Base-by-base conservation (phyloP, 2,329 filamentous ascomycete genomes). In the Diplodia scrobiculata region DNA sequence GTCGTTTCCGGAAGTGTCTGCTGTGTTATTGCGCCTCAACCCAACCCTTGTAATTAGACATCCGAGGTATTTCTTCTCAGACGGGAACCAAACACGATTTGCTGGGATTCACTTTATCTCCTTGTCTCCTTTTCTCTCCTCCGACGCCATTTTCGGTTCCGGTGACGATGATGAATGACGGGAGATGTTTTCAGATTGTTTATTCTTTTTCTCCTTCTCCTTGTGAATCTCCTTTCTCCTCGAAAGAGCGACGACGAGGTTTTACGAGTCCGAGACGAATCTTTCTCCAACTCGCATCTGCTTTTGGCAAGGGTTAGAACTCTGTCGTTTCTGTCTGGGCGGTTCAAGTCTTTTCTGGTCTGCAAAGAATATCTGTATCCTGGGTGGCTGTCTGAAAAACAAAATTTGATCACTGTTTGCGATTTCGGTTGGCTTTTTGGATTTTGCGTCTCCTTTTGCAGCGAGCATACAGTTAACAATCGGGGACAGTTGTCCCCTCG, bases 21-120 rank as follows among this genome's bases (percentile, higher is more conserved):
- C 51, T 65, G 51, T 55, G 54, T 65, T 65, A 25, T n/a, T 55
- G 38, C 63, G 50, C 52, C 63, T 65, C 63, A 55, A 55, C 50
- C 52, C 38, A 65, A 62, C 63, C 51, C 63, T 65, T 65, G 63
- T 65, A 65, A 65, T 65, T 65, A 65, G 63, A 65, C 63, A 65
- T 54, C 55, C 63, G 63, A 65, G 63, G 63, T 65, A 65, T 65
- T 55, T 53, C 51, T 65, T 65, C 51, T 55, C 63, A 65, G 63
- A 51, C 19, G 63, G 63, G 63, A 65, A 65, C 51, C 48, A 65
- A 64, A 65, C 58, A 65, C 51, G 63, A 55, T 48, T 65, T 48
- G 63, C 63, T 65, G 63, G 63, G 63, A 65, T 48, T 36, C 29
- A 27, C 45, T n/a, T 21, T 50, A 47, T 62, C 58, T 41, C 38